Evolutionary conservation across 768 basidiomycete species (phyloP).

Genomic region (Mycena sanguinolenta): DNA sequence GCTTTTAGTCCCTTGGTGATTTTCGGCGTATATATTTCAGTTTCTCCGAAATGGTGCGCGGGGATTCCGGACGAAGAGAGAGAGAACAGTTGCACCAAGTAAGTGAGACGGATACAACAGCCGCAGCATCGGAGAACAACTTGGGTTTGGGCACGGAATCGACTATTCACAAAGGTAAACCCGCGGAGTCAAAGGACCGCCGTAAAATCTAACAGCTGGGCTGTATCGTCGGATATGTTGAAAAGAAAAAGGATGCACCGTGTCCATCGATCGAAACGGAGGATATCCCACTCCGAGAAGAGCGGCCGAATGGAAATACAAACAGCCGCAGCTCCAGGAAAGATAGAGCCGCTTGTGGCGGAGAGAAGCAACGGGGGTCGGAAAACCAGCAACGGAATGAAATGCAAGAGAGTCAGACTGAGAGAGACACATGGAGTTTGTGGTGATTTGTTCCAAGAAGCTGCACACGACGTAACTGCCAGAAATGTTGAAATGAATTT

Average conservation of each 20-base stretch:
- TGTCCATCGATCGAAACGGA: not conserved
- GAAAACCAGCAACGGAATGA: not conserved
- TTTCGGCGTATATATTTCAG: no score
- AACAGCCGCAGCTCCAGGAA: not conserved
- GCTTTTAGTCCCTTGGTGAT: no score
- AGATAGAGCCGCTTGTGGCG: slow-evolving; percentile 1
- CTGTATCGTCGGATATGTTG: not conserved
- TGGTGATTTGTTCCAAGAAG: not conserved
- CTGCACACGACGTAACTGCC: not conserved
- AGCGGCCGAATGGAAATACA: not conserved
- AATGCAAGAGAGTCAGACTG: not conserved
- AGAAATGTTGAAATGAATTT: not conserved
- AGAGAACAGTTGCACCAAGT: no score
- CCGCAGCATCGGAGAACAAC: no score
- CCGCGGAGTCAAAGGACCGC: not conserved
- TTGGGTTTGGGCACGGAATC: no score
- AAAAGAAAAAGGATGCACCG: not conserved
- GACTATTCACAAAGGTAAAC: no score
- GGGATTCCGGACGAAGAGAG: no score
- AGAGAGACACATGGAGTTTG: not conserved
- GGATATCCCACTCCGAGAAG: not conserved
- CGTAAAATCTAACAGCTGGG: not conserved
- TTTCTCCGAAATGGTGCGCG: no score
- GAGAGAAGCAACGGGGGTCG: not conserved
- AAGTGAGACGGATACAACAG: no score